Base-by-base conservation (phyloP, 2,329 filamentous ascomycete genomes). In the Drechslera avenae region DNA sequence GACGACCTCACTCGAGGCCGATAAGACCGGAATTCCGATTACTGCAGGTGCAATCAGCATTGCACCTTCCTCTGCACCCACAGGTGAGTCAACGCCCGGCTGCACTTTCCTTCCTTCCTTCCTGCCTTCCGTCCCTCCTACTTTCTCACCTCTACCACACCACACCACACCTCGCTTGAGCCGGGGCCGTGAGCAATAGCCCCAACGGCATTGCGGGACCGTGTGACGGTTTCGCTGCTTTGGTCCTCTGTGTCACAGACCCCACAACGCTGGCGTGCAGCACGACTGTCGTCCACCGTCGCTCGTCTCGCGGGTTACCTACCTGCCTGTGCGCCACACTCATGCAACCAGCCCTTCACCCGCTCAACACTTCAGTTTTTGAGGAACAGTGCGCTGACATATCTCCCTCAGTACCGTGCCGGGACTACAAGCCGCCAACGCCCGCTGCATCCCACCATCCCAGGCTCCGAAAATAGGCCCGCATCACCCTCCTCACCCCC, bases 191-290 rank as follows among this genome's bases (percentile, higher is more conserved):
- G 61, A 54, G 61, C 36, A 45, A 49, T 55, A 54, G 52, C 62
- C 62, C 62, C 56, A 59, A 57, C 59, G 46, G 57, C 52, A 55
- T 37, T 46, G 59, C 66, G 63, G 50, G 50, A 52, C 54, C 52
- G 69, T 71, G 68, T 56, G 41, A 72, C 67, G 54, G 63, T 69
- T 62, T 67, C 62, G 61, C 64, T 66, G 52, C 56, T 66, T 71
- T 57, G 53, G 63, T 63, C 52, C 39, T 44, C 54, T 58, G 69
- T 72, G 47, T 58, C 59, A 72, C 68, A 46, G 44, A 63, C 67
- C 52, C 63, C 66, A 67, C 59, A 60, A 50, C 56, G 53, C 63
- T 57, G 60, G 57, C 52, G 56, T 64, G 60, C 68, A 54, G 65
- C 56, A 59, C 66, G 50, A 63, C 68, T 67, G 65, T 62, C 54